Percentiles rank a stretch among this genome's conserved stretches.
Evolutionary conservation across 2,329 filamentous ascomycete species (phyloP).

Genomic region (Pestalotiopsis sp.): DNA sequence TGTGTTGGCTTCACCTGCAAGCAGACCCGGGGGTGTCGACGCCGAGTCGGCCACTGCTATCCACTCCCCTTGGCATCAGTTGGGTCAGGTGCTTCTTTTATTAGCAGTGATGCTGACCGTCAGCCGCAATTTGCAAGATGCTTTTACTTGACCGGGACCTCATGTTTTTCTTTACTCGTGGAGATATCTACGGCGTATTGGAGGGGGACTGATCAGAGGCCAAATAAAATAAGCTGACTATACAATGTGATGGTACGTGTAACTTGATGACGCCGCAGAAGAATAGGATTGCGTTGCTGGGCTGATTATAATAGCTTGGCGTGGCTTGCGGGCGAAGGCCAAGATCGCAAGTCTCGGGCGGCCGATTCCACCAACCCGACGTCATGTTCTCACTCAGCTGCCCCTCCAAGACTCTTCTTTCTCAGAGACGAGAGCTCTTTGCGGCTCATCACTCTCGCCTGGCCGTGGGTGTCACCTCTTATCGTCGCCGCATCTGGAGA

Average conservation of each 20-base stretch:
- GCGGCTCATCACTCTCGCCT: neutral
- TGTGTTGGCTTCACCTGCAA: neutral
- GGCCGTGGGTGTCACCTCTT: neutral
- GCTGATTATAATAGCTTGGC: constrained; percentile 1
- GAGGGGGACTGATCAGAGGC: neutral
- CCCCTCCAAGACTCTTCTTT: neutral
- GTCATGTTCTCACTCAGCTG: constrained; percentile 7
- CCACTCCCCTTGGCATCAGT: neutral
- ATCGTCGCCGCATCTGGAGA: neutral
- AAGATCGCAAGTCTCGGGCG: neutral
- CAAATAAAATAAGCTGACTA: neutral
- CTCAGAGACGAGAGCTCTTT: neutral
- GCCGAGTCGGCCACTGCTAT: neutral
- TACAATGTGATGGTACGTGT: neutral
- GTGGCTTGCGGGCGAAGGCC: neutral
- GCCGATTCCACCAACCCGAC: neutral
- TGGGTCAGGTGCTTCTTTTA: neutral
- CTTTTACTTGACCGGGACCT: neutral
- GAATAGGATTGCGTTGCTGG: neutral
- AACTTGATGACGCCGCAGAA: neutral
- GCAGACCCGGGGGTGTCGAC: neutral
- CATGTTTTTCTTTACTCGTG: neutral
- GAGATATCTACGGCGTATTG: neutral
- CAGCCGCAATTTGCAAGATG: neutral
- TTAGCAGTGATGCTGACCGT: neutral